phyloP scores from a whole-genome alignment of 2,329 filamentous ascomycete species.

The Neoascochyta sp. region DNA sequence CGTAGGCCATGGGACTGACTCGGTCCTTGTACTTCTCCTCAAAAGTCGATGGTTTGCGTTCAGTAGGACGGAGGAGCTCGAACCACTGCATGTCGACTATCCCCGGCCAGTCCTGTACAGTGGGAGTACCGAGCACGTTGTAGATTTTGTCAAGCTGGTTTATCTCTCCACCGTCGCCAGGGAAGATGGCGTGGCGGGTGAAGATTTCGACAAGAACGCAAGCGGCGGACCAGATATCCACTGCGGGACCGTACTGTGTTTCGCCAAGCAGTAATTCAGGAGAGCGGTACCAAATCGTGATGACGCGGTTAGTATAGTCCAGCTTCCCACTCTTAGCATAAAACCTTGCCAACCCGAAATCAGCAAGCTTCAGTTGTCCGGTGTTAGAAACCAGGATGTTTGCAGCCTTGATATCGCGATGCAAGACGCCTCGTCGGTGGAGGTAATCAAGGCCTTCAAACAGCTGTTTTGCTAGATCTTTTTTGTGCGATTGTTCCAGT shows the following conservation, averaged over 20 bases:
- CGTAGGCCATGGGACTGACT: conserved; percentile 75
- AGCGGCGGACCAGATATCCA: conserved; percentile 96
- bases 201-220: conserved; percentile 98
- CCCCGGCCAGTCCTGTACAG: conserved; percentile 77
- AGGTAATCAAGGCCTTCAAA: conserved; percentile 94
- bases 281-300: conserved; percentile 98
- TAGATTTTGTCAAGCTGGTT: conserved; percentile 98
- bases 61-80: conserved; percentile 76
- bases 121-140: conserved; percentile 83
- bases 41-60: conserved; percentile 70
- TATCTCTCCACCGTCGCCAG: conserved; percentile 91
- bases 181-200: conserved; percentile 87
- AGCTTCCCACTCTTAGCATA: conserved; percentile 88
- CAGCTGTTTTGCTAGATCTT: conserved; percentile 86
- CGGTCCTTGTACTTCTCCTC: conserved; percentile 76
- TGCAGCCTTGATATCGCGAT: conserved; percentile 96
- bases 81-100: conserved; percentile 97
- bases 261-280: conserved; percentile 89
- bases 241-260: conserved; percentile 93
- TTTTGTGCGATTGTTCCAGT: conserved; percentile 80
- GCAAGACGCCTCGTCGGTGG: conserved; percentile 86
- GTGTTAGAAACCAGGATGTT: conserved; percentile 93
- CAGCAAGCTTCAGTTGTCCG: conserved; percentile 85
- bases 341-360: conserved; percentile 94
- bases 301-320: conserved; percentile 97